These are phyloP conservation scores for Teunomyces pallodes DNA, from an alignment of 805 yeast genomes.

Conservation along the genomic window DNA sequence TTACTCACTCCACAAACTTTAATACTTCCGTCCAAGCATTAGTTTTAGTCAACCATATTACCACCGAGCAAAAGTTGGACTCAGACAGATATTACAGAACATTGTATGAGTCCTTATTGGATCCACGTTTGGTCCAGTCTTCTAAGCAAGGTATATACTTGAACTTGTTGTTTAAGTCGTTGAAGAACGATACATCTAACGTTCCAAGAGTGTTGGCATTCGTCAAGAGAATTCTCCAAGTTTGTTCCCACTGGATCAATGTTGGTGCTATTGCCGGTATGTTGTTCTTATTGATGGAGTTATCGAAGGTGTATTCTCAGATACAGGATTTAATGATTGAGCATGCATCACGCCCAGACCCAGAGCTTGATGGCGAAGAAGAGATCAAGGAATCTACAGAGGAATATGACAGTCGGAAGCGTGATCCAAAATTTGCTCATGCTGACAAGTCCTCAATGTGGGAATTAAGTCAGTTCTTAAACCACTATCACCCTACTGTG, in stretches of 20 bases:
- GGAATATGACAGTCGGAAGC: slow-evolving; percentile 75
- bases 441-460: slow-evolving; percentile 81
- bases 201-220: slow-evolving; percentile 77
- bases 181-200: slow-evolving; percentile 61
- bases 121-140: slow-evolving; percentile 76
- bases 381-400: slow-evolving; percentile 3
- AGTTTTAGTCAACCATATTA: slow-evolving; percentile 78
- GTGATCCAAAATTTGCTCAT: slow-evolving; percentile 91
- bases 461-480: slow-evolving; percentile 74
- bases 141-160: slow-evolving; percentile 92
- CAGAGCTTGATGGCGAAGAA: slow-evolving; percentile 17
- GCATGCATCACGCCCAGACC: slow-evolving; percentile 46
- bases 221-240: slow-evolving; percentile 84
- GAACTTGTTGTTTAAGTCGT: slow-evolving; percentile 78
- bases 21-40: slow-evolving; percentile 93
- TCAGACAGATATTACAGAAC: slow-evolving; percentile 79
- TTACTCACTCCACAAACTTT: slow-evolving; percentile 92
- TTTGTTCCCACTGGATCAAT: slow-evolving; percentile 81
- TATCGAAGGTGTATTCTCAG: slow-evolving; percentile 63
- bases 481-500: slow-evolving; percentile 92
- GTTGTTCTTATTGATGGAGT: slow-evolving; percentile 68
- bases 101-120: slow-evolving; percentile 83
- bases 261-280: slow-evolving; percentile 87
- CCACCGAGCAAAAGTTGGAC: slow-evolving; percentile 55
- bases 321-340: slow-evolving; percentile 60